Base-by-base conservation (phyloP, 2,329 filamentous ascomycete genomes). In the Alternaria sp. region DNA sequence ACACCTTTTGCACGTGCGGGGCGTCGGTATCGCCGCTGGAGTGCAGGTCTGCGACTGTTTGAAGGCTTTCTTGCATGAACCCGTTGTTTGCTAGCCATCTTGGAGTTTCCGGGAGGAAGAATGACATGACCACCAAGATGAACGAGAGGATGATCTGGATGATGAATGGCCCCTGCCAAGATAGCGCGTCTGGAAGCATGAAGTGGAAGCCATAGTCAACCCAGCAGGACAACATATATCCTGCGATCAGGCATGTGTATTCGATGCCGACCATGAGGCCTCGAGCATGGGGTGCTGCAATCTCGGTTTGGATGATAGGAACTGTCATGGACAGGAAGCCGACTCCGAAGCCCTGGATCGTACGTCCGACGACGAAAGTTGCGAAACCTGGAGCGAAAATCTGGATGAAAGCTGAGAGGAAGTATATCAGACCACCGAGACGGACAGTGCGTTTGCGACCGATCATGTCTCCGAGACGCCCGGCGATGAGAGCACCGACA, bases 11-110 rank as follows among this genome's bases (percentile, higher is more conserved):
- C 3, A 81, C 77, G 57, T 80, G 68, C 9, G 76, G 66, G 4
- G 72, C 80, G 26, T 78, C 62, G 3, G 63, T 79, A 49, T 82
- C 70, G 5, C 80, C 79, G 23, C 74, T 61, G 0, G 79, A 73
- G 58, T 82, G 80, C 2, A 82, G 67, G 59, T 82, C 80, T 10
- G 80, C 80, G n/a, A 82, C 70, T 0, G 79, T 81, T 57, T 80
- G 80, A 6, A 82, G 70, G 55, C 74, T 74, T 61, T 82, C 80
- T 46, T 80, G 54, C 72, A 75, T 76, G 55, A 80, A 81, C 0
- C 79, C 80, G 57, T 81, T 82, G 52, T 75, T 77, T 11, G 80
- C 81, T 6, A 83, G 70, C 80, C 81, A 83, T 44, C 79, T 74
- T 17, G 80, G 79, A 0, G 79, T 81, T 51, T 81, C 79, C 3